Evolutionary conservation across 768 basidiomycete species (phyloP).

Genomic region (Leccinum olivaceopallidum): DNA sequence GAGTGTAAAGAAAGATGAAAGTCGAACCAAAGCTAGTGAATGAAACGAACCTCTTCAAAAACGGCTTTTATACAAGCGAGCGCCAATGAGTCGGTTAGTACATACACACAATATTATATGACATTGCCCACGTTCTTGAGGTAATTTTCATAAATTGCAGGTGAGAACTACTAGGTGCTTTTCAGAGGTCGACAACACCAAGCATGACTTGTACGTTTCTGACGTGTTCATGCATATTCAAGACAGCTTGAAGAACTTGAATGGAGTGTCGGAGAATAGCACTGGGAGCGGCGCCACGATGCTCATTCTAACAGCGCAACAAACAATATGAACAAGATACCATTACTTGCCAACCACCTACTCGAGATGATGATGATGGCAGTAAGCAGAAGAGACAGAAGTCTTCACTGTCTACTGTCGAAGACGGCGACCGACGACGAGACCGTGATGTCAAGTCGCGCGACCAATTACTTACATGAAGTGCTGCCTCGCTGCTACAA

Average conservation of each 20-base stretch:
- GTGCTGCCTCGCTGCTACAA: too few relatives aligned
- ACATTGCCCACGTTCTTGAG: neutral
- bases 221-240: neutral
- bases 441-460: too few relatives aligned
- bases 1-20: neutral
- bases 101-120: too few relatives aligned
- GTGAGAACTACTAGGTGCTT: neutral
- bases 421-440: too few relatives aligned
- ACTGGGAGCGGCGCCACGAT: too few relatives aligned
- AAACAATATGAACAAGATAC: neutral
- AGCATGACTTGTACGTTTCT: neutral
- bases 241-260: too few relatives aligned
- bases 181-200: neutral
- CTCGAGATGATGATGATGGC: too few relatives aligned
- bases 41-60: neutral
- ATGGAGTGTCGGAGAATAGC: neutral
- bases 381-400: too few relatives aligned
- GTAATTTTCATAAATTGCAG: neutral
- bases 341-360: too few relatives aligned
- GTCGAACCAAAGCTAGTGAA: neutral
- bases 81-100: conserved; percentile 2
- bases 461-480: too few relatives aligned
- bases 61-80: conserved; percentile 11
- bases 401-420: too few relatives aligned
- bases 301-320: neutral